Conservation (phyloP, 371 early-diverging fungal genomes). For the Circinella minor region DNA sequence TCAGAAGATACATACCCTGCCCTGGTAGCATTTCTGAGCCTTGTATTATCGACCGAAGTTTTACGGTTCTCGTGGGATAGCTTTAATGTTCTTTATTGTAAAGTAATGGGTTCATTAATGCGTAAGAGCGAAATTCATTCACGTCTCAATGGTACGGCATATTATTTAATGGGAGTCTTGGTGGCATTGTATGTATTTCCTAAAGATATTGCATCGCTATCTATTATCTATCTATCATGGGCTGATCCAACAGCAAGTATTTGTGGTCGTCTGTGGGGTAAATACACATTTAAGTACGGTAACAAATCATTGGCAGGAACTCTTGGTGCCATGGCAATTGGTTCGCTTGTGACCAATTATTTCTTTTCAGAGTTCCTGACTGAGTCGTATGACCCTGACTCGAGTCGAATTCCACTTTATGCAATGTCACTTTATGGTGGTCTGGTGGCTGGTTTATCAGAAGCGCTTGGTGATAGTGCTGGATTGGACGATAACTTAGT, state of each 20-base stretch:
- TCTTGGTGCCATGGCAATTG: slow-evolving; percentile 44
- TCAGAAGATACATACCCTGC: slow-evolving; percentile 36
- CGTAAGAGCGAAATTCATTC: slow-evolving; percentile 46
- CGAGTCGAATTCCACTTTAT: slow-evolving; percentile 23
- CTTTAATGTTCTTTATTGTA: slow-evolving; percentile 54
- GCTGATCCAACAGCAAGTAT: slow-evolving; percentile 60
- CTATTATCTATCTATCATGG: slow-evolving; percentile 61
- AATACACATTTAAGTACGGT: slow-evolving; percentile 48
- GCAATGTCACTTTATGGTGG: slow-evolving; percentile 47
- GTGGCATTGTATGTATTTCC: slow-evolving; percentile 49
- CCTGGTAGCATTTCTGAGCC: slow-evolving; percentile 30
- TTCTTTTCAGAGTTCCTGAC: slow-evolving; percentile 34
- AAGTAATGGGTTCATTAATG: slow-evolving; percentile 54
- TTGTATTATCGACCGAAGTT: slow-evolving; percentile 44
- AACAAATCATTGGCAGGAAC: slow-evolving; percentile 59
- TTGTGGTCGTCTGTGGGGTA: slow-evolving; percentile 54
- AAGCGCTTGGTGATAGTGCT: slow-evolving; percentile 43
- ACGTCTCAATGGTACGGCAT: slow-evolving; percentile 56
- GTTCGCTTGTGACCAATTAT: slow-evolving; percentile 44
- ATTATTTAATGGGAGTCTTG: slow-evolving; percentile 53
- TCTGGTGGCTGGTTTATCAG: slow-evolving; percentile 48
- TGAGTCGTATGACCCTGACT: slow-evolving; percentile 23
- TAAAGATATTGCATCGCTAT: slow-evolving; percentile 54
- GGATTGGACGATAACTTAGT: slow-evolving; percentile 54
- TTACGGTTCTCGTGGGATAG: slow-evolving; percentile 48